These are phyloP conservation scores for Lactifluus volemus DNA, from an alignment of 768 basidiomycete species.

Conservation along the genomic window DNA sequence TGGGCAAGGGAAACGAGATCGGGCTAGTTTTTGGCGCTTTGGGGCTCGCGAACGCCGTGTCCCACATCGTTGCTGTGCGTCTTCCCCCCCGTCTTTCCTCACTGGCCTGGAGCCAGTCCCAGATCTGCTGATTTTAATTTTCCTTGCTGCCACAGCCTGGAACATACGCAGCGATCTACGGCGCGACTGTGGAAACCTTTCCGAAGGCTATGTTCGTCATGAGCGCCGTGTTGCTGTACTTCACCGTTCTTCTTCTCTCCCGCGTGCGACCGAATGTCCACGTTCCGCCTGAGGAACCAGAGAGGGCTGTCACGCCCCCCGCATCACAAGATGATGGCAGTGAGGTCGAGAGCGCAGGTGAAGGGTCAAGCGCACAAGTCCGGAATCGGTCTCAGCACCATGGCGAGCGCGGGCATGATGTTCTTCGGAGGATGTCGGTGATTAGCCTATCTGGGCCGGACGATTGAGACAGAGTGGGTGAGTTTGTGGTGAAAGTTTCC, in stretches of 20 bases:
- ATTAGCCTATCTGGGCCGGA: neutral
- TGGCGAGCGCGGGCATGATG: neutral
- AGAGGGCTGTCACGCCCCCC: neutral
- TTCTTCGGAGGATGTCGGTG: neutral
- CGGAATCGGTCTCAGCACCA: neutral
- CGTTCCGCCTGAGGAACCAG: constrained; percentile 3
- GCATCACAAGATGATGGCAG: neutral
- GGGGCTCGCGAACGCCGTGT: constrained; percentile 17
- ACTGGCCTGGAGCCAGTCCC: neutral
- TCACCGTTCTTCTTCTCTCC: constrained; percentile 9
- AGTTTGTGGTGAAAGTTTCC: neutral
- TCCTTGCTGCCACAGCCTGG: constrained; percentile 9
- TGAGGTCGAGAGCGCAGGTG: neutral
- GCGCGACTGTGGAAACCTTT: constrained; percentile 14
- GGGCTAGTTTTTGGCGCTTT: constrained; percentile 21
- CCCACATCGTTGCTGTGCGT: constrained; percentile 19
- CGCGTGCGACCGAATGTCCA: constrained; percentile 19
- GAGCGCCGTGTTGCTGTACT: constrained; percentile 16
- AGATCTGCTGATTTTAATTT: neutral
- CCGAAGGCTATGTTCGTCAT: constrained; percentile 19
- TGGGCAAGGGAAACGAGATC: constrained; percentile 19
- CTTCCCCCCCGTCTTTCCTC: neutral
- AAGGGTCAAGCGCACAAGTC: neutral
- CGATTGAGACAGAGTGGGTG: constrained; percentile 1
- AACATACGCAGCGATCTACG: constrained; percentile 19